A percentile compares a stretch with the other conserved stretches of the same genome.
Evolutionary conservation across 1,284 basidiomycete genomes (phyloP).

Genomic region (Cystobasidium pallidum): DNA sequence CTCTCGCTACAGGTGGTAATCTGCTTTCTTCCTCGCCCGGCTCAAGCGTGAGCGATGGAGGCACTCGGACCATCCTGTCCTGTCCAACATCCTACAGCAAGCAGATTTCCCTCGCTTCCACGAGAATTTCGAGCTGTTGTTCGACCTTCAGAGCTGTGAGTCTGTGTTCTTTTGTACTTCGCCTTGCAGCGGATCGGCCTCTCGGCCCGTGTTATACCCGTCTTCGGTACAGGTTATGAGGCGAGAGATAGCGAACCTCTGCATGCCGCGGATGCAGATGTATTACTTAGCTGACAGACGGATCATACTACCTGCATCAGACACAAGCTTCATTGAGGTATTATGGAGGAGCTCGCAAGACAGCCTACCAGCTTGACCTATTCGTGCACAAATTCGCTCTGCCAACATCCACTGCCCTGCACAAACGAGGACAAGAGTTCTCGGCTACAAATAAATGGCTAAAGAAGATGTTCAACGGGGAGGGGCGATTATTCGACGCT

Average conservation of each 20-base stretch:
- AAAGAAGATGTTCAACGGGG: slow-evolving; percentile 38
- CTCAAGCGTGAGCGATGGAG: slow-evolving; percentile 19
- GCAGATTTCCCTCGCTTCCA: slow-evolving; percentile 40
- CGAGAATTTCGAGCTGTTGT: slow-evolving; percentile 31
- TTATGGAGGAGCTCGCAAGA: slow-evolving; percentile 43
- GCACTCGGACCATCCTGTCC: slow-evolving; percentile 13
- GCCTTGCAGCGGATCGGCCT: background rate
- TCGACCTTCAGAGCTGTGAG: slow-evolving; percentile 40
- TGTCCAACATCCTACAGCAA: slow-evolving; percentile 31
- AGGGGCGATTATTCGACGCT: slow-evolving; percentile 29
- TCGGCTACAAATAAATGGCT: slow-evolving; percentile 41
- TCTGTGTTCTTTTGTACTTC: background rate
- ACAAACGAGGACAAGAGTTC: slow-evolving; percentile 42
- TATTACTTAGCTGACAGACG: no score
- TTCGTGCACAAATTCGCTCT: slow-evolving; percentile 44
- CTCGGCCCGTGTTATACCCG: background rate
- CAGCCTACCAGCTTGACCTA: slow-evolving; percentile 40
- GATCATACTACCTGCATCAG: background rate
- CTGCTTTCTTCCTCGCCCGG: background rate
- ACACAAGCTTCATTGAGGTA: slow-evolving; percentile 36
- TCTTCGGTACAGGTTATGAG: background rate
- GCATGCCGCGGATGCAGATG: no score
- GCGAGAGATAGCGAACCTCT: background rate
- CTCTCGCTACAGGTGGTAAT: slow-evolving; percentile 21
- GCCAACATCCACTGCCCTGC: slow-evolving; percentile 42